Percentiles rank a stretch among this genome's conserved stretches.
phyloP scores from a whole-genome alignment of 2,329 filamentous ascomycete genomes.

The Escovopsis sp. region DNA sequence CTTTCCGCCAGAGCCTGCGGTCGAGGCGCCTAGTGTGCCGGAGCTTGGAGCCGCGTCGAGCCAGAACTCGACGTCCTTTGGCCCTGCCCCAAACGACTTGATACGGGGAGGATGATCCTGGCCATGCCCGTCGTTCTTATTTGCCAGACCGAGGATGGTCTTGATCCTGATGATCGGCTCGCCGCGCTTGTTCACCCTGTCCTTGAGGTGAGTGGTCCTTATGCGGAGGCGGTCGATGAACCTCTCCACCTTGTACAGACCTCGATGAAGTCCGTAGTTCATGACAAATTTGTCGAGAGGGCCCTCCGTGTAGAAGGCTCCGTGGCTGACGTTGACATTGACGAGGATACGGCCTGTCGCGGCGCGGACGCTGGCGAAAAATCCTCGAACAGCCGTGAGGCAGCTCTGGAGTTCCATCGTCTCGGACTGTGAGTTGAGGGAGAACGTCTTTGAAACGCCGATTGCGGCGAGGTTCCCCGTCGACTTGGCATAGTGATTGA shows the following conservation, averaged over 20 bases:
- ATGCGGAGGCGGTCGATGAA: conserved; percentile 24
- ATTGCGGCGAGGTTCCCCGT: conserved; percentile 11
- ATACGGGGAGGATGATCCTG: conserved; percentile 14
- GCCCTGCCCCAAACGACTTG: conserved; percentile 24
- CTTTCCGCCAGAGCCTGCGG: not conserved
- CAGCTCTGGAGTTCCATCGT: conserved; percentile 12
- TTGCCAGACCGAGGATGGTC: conserved; percentile 22
- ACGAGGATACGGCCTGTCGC: conserved; percentile 6
- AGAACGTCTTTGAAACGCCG: conserved; percentile 16
- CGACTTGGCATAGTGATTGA: conserved; percentile 19
- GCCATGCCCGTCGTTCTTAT: conserved; percentile 15
- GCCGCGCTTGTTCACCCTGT: conserved; percentile 15
- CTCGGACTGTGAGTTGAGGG: conserved; percentile 2
- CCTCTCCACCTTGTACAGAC: conserved; percentile 11
- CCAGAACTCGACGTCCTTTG: conserved; percentile 40
- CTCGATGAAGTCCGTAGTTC: conserved; percentile 1
- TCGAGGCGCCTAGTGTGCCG: not conserved
- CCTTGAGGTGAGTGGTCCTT: conserved; percentile 22
- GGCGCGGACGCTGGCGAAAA: conserved; percentile 8
- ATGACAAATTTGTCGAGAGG: conserved; percentile 10
- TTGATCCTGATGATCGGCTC: conserved; percentile 21
- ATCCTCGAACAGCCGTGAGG: conserved; percentile 16
- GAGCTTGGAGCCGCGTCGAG: conserved; percentile 13
- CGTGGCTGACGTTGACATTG: conserved; percentile 19
- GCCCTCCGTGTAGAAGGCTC: conserved; percentile 17